These are phyloP conservation scores for Gossypioides kirkii DNA, from an alignment of 345 rosid genomes.

Conservation along the genomic window DNA sequence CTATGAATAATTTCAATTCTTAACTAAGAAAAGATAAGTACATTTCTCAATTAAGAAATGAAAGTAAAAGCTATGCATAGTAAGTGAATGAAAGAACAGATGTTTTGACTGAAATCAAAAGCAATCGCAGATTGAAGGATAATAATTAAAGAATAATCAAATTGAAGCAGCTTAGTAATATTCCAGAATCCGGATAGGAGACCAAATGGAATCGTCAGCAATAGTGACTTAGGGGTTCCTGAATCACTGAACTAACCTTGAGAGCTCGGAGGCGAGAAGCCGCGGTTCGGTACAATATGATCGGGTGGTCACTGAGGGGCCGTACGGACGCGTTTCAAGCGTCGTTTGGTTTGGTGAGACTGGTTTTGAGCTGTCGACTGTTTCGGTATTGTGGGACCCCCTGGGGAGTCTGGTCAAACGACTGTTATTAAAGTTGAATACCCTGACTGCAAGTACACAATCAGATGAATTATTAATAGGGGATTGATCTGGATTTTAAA, in stretches of 20 bases:
- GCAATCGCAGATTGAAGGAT: conserved; percentile 9
- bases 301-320: conserved; percentile 16
- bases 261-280: conserved; percentile 38
- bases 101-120: neutral
- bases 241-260: conserved; percentile 33
- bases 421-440: too few species aligned
- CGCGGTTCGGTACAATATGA: conserved; percentile 47
- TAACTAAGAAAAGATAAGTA: neutral
- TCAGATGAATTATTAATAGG: too few species aligned
- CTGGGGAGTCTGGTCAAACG: too few species aligned
- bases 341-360: too few species aligned
- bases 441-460: too few species aligned
- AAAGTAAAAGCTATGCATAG: neutral
- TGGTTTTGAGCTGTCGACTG: too few species aligned
- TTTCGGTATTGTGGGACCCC: too few species aligned
- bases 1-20: neutral
- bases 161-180: neutral
- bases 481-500: too few species aligned
- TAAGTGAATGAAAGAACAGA: conserved; percentile 17
- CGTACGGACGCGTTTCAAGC: neutral
- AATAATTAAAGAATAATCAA: neutral
- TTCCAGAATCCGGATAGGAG: neutral
- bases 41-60: neutral
- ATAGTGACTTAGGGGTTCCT: conserved; percentile 3
- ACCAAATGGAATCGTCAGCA: neutral